Conservation (phyloP, 2,329 filamentous ascomycete genomes). For the Didymella segeticola region DNA sequence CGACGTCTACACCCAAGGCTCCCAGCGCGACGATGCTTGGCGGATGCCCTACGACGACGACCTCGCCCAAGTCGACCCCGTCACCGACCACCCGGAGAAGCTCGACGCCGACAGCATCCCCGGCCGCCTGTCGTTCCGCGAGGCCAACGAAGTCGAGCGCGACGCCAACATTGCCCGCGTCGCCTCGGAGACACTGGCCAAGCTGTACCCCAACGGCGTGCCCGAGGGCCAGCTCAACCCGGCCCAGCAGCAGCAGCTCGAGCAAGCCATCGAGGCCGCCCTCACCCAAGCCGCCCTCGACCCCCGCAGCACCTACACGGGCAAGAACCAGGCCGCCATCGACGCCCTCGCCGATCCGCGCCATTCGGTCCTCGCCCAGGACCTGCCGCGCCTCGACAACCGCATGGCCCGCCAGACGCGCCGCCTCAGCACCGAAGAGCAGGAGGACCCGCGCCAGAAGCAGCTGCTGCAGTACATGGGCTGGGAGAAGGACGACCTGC, state of each 20-base stretch:
- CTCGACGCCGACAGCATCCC: constrained; percentile 30
- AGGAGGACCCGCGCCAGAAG: constrained; percentile 56
- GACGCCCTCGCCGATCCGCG: constrained; percentile 58
- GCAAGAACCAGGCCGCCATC: constrained; percentile 57
- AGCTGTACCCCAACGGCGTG: constrained; percentile 45
- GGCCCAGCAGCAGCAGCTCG: constrained; percentile 24
- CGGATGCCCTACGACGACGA: constrained; percentile 75
- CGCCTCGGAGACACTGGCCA: constrained; percentile 45
- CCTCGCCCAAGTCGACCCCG: constrained; percentile 76
- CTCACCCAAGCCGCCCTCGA: constrained; percentile 47
- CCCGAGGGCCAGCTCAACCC: constrained; percentile 37
- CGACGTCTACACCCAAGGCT: constrained; percentile 77
- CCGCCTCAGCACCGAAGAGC: constrained; percentile 43
- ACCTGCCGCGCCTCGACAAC: constrained; percentile 56
- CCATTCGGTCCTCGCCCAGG: constrained; percentile 55
- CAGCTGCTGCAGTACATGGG: constrained; percentile 65
- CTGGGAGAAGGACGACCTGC: constrained; percentile 56
- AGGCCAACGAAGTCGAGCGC: constrained; percentile 42
- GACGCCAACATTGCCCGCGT: constrained; percentile 40
- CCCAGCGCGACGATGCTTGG: constrained; percentile 75
- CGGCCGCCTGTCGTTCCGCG: constrained; percentile 32
- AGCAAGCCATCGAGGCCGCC: constrained; percentile 41
- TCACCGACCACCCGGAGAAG: constrained; percentile 69
- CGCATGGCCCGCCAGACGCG: constrained; percentile 46
- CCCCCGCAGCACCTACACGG: constrained; percentile 55